Evolutionary conservation across 768 basidiomycete species (phyloP).

Genomic region (Dacryopinax primogenitus): DNA sequence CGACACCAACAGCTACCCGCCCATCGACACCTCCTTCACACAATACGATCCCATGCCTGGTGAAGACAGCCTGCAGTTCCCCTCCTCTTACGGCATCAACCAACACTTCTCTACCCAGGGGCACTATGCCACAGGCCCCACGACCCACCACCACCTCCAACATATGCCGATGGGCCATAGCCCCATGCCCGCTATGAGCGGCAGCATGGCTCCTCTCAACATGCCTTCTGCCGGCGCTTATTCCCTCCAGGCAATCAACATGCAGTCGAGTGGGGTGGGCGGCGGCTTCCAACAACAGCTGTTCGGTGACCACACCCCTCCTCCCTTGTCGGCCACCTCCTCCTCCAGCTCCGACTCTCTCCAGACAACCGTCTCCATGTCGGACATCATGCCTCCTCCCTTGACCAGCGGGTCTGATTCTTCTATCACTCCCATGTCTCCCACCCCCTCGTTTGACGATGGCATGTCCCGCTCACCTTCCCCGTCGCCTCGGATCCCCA

Average conservation of each 20-base stretch:
- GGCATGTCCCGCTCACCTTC: constrained; percentile 3
- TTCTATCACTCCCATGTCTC: not conserved
- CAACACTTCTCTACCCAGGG: not conserved
- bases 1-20: not conserved
- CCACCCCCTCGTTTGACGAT: not conserved
- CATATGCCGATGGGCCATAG: not conserved
- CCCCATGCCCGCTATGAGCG: not conserved
- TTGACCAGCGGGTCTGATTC: not conserved
- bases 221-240: not conserved
- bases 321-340: not conserved
- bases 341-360: not conserved
- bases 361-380: not conserved
- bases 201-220: constrained; percentile 3
- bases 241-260: constrained; percentile 4
- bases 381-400: constrained; percentile 3
- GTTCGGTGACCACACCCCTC: not conserved
- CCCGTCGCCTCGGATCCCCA: not conserved
- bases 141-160: not conserved
- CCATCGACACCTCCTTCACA: constrained; percentile 6
- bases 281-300: not conserved
- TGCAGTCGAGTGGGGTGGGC: not conserved
- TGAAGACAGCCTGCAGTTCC: not conserved
- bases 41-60: not conserved
- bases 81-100: not conserved
- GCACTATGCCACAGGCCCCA: no score